Evolutionary conservation across 192 early-diverging fungal species (phyloP), one percentile per base, ranked within the genome.

Genomic region (Coemansia sp.): DNA sequence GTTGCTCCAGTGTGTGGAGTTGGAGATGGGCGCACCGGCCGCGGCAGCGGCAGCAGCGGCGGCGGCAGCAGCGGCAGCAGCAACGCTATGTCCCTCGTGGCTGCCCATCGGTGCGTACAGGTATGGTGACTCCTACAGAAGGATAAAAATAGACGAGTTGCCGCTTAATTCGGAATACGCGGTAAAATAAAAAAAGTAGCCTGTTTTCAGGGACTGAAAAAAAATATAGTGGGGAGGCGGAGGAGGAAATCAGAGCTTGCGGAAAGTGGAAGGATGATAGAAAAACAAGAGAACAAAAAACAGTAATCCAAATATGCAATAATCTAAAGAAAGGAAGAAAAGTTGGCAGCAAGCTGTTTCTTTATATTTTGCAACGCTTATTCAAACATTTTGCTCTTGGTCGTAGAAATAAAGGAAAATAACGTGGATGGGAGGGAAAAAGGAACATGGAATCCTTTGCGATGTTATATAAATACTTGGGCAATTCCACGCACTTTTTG

Each of bases 1-100:
- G 33, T 61, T 84, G 56, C 82, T 84, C 82, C 82, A 84, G 63
- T 84, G 82, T 33, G 82, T 84, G 32, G 82, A 84, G 82, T 84
- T 84, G 52, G 38, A 59, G 56, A 68, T 61, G 32, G 67, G 57
- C 7, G 67, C 36, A 20, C 56, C 57, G 22, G 64, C 48, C 6
- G 62, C 62, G 5, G 37, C 64, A 4, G 59, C 59, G 1, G 60
- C 61, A 28, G 64, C 64, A 53, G 51, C 64, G 17, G 51, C 43
- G 32, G 64, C 64, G 51, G 74, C 68, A 12, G 74, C 66, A 1
- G 78, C 72, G 5, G 79, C 72, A 17, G 72, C 61, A 8, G 70
- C 48, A 18, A 70, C 63, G 7, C 52, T 66, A 28, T 33, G 38
- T 56, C 43, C 56, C 34, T 74, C 72, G 35, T 74, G 65, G 15